Evolutionary conservation across 208 protist species (phyloP), one percentile per base, ranked within the genome.

Genomic region (Crithidia brevicula): DNA sequence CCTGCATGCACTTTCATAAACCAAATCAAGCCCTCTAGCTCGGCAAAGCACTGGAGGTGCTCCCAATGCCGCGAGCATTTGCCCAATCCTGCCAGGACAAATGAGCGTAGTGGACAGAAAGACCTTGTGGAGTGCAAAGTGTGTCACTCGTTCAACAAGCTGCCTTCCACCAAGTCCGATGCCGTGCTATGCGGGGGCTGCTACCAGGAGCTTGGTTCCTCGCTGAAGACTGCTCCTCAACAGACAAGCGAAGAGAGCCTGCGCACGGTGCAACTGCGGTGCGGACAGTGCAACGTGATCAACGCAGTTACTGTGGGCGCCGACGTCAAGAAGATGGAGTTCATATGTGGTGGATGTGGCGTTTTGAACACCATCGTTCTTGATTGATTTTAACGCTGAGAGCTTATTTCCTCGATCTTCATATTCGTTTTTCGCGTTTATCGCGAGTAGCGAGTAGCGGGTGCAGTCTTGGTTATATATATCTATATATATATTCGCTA

Each of bases 261-360:
- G 47, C 74, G 85, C 9, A 86, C 77, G 16, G 53, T 94, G 2
- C 85, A 94, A 56, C 79, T 92, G 20, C 83, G 82, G 0, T 94
- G 89, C 61, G 86, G 89, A 11, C 59, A 74, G 40, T 81, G 75
- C 68, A 76, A 68, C 22, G 75, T 72, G 23, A 68, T 81, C 34
- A 81, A 94, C 52, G 79, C 82, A 3, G 79, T 94, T 4, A 76
- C 82, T 25, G 70, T 88, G 30, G 61, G 36, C 20, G 54, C 49
- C 2, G 63, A 74, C 38, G 74, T 85, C 2, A 77, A 64, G 23
- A 70, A 28, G 46, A 68, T 94, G 52, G 79, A 86, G 46, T 94
- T 94, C 60, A 78, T 91, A 34, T 94, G 89, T 52, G 89, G 89
- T 4, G 81, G 77, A 16, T 94, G 89, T 52, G 74, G 79, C 34